Evolutionary conservation across 2,329 filamentous ascomycete species (phyloP).

Genomic region (Acrocalymma vagum): DNA sequence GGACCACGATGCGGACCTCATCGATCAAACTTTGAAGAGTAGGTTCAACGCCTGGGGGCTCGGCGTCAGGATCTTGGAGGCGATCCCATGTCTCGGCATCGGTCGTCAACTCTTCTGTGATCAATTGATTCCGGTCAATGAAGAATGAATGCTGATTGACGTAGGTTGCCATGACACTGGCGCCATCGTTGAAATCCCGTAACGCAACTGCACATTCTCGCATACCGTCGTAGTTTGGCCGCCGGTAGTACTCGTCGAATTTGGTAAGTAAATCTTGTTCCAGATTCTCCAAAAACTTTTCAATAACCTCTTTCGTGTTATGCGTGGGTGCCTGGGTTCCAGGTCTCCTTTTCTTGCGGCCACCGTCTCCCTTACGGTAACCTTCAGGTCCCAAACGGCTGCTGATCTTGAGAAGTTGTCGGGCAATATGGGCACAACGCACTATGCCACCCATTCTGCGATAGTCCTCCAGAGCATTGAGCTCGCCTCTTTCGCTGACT

Average conservation of each 20-base stretch:
- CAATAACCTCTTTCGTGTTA: constrained; percentile 86
- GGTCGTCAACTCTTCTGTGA: constrained; percentile 82
- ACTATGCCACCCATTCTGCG: constrained; percentile 90
- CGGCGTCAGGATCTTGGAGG: constrained; percentile 91
- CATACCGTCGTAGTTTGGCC: constrained; percentile 98
- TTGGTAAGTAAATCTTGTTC: constrained; percentile 96
- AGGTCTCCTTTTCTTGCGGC: constrained; percentile 47
- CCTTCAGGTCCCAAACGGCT: constrained; percentile 83
- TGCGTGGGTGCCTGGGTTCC: constrained; percentile 52
- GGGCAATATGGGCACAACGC: constrained; percentile 89
- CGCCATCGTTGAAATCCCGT: constrained; percentile 93
- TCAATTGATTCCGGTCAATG: constrained; percentile 91
- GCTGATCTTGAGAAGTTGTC: constrained; percentile 93
- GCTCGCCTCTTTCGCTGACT: constrained; percentile 86
- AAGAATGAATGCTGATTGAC: constrained; percentile 99
- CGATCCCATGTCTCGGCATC: constrained; percentile 84
- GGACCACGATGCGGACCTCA: constrained; percentile 93
- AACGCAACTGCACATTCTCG: constrained; percentile 94
- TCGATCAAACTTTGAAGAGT: constrained; percentile 92
- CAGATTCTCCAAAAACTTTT: constrained; percentile 94
- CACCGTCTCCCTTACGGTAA: constrained; percentile 53
- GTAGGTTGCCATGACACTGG: constrained; percentile 93
- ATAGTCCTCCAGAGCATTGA: constrained; percentile 88
- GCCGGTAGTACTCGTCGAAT: constrained; percentile 95
- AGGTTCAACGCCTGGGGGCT: constrained; percentile 89